Conservation (phyloP, 2,329 filamentous ascomycete species). For the Microcyclospora pomicola region DNA sequence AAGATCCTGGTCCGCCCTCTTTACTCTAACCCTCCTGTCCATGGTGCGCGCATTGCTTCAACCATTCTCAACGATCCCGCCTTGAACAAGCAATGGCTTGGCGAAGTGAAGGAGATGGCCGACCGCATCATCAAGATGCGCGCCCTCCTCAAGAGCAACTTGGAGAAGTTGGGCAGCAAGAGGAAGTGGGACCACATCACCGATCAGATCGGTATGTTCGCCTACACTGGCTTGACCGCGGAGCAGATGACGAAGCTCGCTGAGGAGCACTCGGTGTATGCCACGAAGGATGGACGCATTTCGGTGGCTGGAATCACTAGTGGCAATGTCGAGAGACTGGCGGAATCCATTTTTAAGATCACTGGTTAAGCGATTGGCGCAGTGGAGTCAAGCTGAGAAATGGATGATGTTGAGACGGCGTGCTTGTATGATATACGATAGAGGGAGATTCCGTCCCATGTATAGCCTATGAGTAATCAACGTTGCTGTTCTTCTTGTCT, state of each 20-base stretch:
- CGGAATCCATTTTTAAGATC: conserved; percentile 73
- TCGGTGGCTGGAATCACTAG: conserved; percentile 73
- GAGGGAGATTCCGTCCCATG: too few relatives aligned
- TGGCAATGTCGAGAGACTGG: conserved; percentile 65
- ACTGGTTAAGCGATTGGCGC: conserved; percentile 39
- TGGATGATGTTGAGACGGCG: too few relatives aligned
- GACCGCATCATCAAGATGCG: conserved; percentile 99
- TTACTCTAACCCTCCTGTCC: conserved; percentile 96
- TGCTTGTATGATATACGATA: too few relatives aligned
- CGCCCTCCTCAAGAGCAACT: conserved; percentile 80
- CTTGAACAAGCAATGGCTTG: conserved; percentile 87
- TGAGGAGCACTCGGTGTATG: conserved; percentile 95
- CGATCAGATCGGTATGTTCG: conserved; percentile 98
- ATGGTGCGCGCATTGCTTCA: conserved; percentile 87
- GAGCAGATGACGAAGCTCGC: conserved; percentile 86
- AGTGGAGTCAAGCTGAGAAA: too few relatives aligned
- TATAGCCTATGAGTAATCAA: too few relatives aligned
- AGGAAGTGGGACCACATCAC: conserved; percentile 99
- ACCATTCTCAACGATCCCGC: conserved; percentile 76
- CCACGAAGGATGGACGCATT: conserved; percentile 82
- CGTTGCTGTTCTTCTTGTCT: too few relatives aligned
- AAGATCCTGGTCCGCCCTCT: conserved; percentile 95
- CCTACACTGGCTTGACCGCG: conserved; percentile 83
- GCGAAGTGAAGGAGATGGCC: conserved; percentile 96
- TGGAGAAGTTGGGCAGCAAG: conserved; percentile 88